phyloP scores from a whole-genome alignment of 108 stramenopile genomes.

The Pseudonitzschia multistriata region DNA sequence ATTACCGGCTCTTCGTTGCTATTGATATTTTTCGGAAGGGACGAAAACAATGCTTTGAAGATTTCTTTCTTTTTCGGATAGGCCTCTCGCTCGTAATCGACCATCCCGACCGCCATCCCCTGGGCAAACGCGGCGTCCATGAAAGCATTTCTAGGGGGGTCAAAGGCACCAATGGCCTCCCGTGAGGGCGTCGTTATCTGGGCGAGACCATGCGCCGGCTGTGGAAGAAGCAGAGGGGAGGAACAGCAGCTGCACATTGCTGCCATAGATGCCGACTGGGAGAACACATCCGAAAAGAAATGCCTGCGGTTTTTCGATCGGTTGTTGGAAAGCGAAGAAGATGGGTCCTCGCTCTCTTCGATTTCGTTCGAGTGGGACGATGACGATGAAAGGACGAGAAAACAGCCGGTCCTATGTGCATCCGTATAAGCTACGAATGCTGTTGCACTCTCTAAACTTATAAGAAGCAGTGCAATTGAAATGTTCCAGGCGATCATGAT shows the following conservation, averaged over 20 bases:
- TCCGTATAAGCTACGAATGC: not conserved
- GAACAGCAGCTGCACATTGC: not conserved
- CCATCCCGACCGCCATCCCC: constrained; percentile 44
- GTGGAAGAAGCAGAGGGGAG: not conserved
- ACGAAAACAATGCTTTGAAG: constrained; percentile 38
- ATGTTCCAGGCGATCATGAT: too few relatives aligned
- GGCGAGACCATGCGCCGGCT: constrained; percentile 17
- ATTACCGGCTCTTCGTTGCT: constrained; percentile 27
- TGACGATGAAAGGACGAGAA: not conserved
- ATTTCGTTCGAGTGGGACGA: not conserved
- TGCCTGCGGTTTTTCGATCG: not conserved
- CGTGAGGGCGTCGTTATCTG: constrained; percentile 30
- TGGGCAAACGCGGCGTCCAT: constrained; percentile 35
- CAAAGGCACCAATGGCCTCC: constrained; percentile 8
- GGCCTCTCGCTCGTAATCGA: constrained; percentile 43
- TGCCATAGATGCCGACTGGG: not conserved
- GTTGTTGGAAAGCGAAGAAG: not conserved
- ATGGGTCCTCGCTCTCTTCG: not conserved
- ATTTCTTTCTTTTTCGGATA: constrained; percentile 41
- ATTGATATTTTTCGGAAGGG: constrained; percentile 11
- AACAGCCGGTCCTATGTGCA: not conserved
- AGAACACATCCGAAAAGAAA: not conserved
- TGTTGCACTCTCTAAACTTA: too few relatives aligned
- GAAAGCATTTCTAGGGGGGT: constrained; percentile 26
- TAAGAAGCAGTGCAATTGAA: too few relatives aligned